Evolutionary conservation across 2,329 filamentous ascomycete genomes (phyloP).

Genomic region (Aspergillus quadricinctus): DNA sequence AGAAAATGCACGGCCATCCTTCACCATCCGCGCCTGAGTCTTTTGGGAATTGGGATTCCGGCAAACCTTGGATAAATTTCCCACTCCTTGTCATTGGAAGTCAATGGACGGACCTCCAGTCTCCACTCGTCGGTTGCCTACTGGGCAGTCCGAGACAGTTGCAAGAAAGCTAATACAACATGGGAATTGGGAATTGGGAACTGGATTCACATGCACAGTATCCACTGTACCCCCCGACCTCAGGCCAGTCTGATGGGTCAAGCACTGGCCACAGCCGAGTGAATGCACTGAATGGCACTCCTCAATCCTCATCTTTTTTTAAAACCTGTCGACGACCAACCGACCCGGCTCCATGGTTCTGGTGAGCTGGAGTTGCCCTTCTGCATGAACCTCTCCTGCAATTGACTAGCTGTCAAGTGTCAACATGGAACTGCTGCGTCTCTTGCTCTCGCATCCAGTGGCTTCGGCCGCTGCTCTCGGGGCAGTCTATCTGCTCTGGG

Average conservation of each 20-base stretch:
- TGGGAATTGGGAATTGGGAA: too few species aligned
- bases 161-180: too few species aligned
- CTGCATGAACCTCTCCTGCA: background rate
- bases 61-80: background rate
- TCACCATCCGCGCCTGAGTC: background rate
- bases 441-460: background rate
- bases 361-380: background rate
- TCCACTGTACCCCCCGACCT: too few species aligned
- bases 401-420: background rate
- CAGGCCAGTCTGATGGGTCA: background rate
- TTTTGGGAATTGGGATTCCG: background rate
- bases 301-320: background rate
- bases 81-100: background rate
- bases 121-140: background rate
- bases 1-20: background rate
- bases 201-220: too few species aligned
- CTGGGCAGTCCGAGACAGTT: background rate
- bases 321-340: background rate
- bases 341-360: background rate
- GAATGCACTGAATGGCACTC: background rate
- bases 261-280: background rate
- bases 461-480: background rate
- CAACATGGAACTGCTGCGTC: constrained; percentile 1
- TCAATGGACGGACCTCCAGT: background rate
- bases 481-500: constrained; percentile 10